Percentiles rank a stretch among this genome's conserved stretches.
These are phyloP conservation scores for Sporothrix globosa DNA, from an alignment of 2,329 filamentous ascomycete genomes.

Conservation along the genomic window DNA sequence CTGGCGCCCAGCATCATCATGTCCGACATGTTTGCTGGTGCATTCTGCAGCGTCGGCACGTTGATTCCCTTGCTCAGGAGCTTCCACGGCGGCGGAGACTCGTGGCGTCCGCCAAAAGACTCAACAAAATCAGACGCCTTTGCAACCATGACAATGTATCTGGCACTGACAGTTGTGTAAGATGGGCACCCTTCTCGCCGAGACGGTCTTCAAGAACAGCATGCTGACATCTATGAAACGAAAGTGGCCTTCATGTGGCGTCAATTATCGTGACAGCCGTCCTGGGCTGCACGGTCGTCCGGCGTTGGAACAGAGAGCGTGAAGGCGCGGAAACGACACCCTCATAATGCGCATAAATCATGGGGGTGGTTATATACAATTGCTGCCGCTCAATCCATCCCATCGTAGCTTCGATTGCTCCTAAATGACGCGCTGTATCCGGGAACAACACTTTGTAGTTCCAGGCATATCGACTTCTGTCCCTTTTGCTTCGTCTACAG, in stretches of 20 bases:
- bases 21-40: neutral
- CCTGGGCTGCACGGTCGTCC: neutral
- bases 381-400: too few species aligned
- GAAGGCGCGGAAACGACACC: neutral
- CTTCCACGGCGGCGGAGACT: neutral
- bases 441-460: too few species aligned
- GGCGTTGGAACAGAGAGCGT: neutral
- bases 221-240: too few species aligned
- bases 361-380: too few species aligned
- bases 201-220: too few species aligned
- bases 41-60: neutral
- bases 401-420: too few species aligned
- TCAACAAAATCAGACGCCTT: neutral
- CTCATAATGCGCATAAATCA: too few species aligned
- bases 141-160: neutral
- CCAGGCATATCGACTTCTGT: too few species aligned
- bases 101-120: neutral
- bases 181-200: neutral
- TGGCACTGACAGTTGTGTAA: neutral
- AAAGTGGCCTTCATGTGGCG: neutral
- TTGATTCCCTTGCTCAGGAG: neutral
- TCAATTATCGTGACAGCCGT: neutral
- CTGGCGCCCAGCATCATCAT: neutral
- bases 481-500: too few species aligned
- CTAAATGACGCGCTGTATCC: too few species aligned